Base-by-base conservation (phyloP, 176 grass and related monocot species). In the Eremochloa ophiuroides region DNA sequence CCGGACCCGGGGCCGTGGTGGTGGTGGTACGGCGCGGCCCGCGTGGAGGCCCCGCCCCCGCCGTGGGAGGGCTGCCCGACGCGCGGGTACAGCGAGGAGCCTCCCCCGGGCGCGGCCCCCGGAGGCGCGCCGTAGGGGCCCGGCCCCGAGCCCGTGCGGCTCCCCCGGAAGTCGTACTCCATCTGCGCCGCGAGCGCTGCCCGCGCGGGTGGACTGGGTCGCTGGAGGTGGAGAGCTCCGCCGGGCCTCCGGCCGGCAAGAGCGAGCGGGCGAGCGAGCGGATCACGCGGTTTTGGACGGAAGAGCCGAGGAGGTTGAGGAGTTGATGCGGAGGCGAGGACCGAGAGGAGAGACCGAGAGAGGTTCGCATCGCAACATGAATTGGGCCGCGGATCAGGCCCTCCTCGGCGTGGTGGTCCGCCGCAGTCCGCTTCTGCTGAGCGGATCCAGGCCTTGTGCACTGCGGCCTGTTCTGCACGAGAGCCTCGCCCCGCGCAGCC, bases 131-230 rank as follows among this genome's bases (percentile, higher is more conserved):
- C 80, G 78, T 91, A 87, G 35, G 72, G 75, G 22, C 81, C 85
- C 29, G 70, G 86, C 10, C 84, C 88, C 34, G 80, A 13, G 33
- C 80, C 80, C 27, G 79, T 87, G 17, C 55, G 34, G 5, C 85
- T 47, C 48, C 78, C 73, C 39, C 81, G 82, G 82, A 68, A 91
- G n/a, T 91, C 85, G 89, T 91, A 91, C 0, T 91, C 89, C 89
- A 91, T 91, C 44, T 30, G 17, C n/a, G n/a, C 10, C 25, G 39
- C 25, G 26, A 4, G 47, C n/a, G 59, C 58, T 30, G 61, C 12
- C 1, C 46, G 13, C 8, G 59, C 2, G 2, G 43, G 55, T 20
- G 10, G 12, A 7, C 11, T 63, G 72, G 31, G 31, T 6, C 14
- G 62, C 41, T 35, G 20, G 30, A 47, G 62, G 41, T 9, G 30